Evolutionary conservation across 2,329 filamentous ascomycete genomes (phyloP).

Genomic region (Gaeumannomyces tritici): DNA sequence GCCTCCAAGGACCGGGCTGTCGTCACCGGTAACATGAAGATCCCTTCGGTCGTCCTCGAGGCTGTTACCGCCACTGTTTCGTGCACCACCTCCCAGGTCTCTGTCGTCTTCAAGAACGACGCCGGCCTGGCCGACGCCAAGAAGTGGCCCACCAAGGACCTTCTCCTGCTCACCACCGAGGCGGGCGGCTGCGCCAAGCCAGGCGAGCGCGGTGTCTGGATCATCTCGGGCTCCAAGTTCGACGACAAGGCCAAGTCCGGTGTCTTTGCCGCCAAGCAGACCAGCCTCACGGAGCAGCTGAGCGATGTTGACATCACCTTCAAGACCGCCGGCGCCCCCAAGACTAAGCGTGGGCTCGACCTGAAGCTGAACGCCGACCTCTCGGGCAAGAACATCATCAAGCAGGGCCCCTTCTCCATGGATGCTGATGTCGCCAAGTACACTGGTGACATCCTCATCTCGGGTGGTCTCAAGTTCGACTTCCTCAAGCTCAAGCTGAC

Average conservation of each 20-base stretch:
- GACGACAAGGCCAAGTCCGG: background rate
- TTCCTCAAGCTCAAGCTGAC: background rate
- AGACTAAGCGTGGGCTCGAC: background rate
- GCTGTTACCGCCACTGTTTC: background rate
- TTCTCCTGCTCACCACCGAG: background rate
- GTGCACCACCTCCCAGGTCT: background rate
- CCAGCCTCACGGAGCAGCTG: background rate
- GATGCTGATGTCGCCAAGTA: background rate
- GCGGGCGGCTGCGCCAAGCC: background rate
- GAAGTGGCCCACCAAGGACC: background rate
- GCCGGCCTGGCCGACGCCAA: slow-evolving; percentile 1
- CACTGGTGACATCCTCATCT: background rate
- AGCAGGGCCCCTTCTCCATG: background rate
- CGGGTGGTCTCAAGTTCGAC: background rate
- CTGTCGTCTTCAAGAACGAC: slow-evolving; percentile 19
- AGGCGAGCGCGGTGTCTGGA: background rate
- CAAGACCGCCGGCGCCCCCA: background rate
- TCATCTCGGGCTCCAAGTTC: background rate
- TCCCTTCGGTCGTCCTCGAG: background rate
- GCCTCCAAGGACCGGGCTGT: background rate
- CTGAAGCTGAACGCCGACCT: background rate
- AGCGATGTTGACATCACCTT: background rate
- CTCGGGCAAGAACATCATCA: background rate
- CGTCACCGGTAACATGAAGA: background rate
- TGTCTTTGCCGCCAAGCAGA: background rate